phyloP scores from a whole-genome alignment of 495 filamentous ascomycete genomes.

The Ramalina peruviana region DNA sequence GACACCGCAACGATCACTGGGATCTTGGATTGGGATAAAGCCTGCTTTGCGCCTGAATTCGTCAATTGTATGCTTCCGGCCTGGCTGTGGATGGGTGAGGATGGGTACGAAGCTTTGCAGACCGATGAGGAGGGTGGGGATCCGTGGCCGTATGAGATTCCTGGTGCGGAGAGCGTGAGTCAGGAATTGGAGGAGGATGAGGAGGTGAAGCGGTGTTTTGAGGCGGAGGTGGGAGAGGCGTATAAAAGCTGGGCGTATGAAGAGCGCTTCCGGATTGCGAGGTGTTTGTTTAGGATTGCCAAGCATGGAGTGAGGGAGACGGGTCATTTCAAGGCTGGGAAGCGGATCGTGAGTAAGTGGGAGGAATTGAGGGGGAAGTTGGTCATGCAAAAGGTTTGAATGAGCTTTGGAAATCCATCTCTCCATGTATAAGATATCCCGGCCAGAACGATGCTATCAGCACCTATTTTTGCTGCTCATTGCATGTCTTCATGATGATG shows the following conservation, averaged over 20 bases:
- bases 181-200: conserved; percentile 7
- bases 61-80: conserved; percentile 23
- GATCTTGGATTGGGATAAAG: conserved; percentile 28
- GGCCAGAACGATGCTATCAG: no score
- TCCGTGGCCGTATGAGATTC: conserved; percentile 9
- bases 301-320: no score
- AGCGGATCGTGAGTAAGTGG: no score
- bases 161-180: conserved; percentile 8
- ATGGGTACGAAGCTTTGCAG: conserved; percentile 15
- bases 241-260: conserved; percentile 17
- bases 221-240: conserved; percentile 16
- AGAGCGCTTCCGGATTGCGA: conserved; percentile 13
- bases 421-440: no score
- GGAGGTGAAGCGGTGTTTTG: conserved; percentile 21
- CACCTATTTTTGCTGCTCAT: no score
- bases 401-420: no score
- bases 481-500: no score
- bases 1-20: conserved; percentile 15
- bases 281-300: conserved; percentile 6
- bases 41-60: conserved; percentile 23
- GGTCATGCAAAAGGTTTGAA: no score
- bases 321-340: no score
- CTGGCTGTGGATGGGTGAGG: conserved; percentile 23
- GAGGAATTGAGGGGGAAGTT: no score
- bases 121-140: conserved; percentile 7